Conservation (phyloP, 768 basidiomycete genomes). For the Lentinula lateritia region DNA sequence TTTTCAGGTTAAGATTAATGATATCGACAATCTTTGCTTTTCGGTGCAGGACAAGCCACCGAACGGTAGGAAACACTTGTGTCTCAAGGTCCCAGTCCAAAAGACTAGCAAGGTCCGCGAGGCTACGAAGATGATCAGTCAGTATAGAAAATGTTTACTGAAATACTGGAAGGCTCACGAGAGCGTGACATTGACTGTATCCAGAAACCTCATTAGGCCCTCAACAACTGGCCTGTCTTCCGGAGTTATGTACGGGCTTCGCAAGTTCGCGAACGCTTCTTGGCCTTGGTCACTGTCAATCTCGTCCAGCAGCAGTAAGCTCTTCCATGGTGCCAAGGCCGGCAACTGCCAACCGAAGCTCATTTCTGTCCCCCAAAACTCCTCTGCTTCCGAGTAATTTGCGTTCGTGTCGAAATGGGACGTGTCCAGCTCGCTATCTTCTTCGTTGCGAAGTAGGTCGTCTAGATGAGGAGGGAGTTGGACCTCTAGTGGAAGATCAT, state of each 20-base stretch:
- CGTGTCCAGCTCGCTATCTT: slow-evolving; percentile 49
- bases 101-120: slow-evolving; percentile 74
- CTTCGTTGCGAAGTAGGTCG: slow-evolving; percentile 59
- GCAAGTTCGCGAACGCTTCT: slow-evolving; percentile 56
- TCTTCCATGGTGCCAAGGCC: slow-evolving; percentile 86
- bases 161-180: slow-evolving; percentile 45
- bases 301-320: slow-evolving; percentile 67
- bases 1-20: slow-evolving; percentile 74
- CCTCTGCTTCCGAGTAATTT: slow-evolving; percentile 32
- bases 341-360: slow-evolving; percentile 70
- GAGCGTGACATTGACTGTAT: slow-evolving; percentile 66
- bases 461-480: slow-evolving; percentile 84
- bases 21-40: slow-evolving; percentile 87
- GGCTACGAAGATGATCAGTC: slow-evolving; percentile 28
- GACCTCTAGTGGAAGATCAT: slow-evolving; percentile 75
- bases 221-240: slow-evolving; percentile 68
- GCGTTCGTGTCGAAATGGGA: slow-evolving; percentile 42
- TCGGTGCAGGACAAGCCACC: slow-evolving; percentile 87
- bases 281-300: slow-evolving; percentile 35
- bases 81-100: slow-evolving; percentile 80
- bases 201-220: slow-evolving; percentile 70
- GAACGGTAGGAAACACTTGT: slow-evolving; percentile 85
- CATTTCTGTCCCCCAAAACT: slow-evolving; percentile 65
- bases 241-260: slow-evolving; percentile 51
- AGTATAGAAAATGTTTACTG: not conserved